A percentile compares a stretch with the other conserved stretches of the same genome.
Evolutionary conservation across 2,329 filamentous ascomycete genomes (phyloP).

Genomic region (Cordyceps cateniannulata): DNA sequence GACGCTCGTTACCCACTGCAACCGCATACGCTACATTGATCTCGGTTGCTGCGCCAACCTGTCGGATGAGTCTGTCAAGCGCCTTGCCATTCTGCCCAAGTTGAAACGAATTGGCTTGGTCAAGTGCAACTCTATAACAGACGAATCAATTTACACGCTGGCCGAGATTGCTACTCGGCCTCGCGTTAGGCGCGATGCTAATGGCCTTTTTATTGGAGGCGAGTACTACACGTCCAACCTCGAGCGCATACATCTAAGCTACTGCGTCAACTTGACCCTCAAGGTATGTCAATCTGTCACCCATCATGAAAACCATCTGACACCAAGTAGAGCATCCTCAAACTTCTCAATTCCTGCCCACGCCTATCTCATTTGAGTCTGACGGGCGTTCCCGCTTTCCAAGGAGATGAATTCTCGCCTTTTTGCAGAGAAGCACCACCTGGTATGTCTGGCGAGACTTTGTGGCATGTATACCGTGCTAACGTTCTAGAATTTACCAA

Average conservation of each 20-base stretch:
- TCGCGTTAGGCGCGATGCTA: slow-evolving; percentile 41
- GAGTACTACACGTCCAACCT: slow-evolving; percentile 59
- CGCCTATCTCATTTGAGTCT: slow-evolving; percentile 90
- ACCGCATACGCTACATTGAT: slow-evolving; percentile 94
- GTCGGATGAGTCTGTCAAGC: slow-evolving; percentile 79
- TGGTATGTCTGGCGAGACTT: slow-evolving; percentile 35
- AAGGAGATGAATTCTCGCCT: slow-evolving; percentile 72
- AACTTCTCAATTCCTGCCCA: slow-evolving; percentile 82
- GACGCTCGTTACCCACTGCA: slow-evolving; percentile 76
- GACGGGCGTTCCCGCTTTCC: slow-evolving; percentile 87
- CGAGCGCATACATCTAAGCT: slow-evolving; percentile 92
- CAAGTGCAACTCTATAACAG: slow-evolving; percentile 86
- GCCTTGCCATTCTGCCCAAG: slow-evolving; percentile 82
- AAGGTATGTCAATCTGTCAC: slow-evolving; percentile 48
- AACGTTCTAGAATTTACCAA: slow-evolving; percentile 75
- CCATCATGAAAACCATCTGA: slow-evolving; percentile 2
- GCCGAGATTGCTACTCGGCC: slow-evolving; percentile 60
- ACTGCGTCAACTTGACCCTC: slow-evolving; percentile 80
- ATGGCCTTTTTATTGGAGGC: slow-evolving; percentile 40
- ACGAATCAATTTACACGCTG: slow-evolving; percentile 78
- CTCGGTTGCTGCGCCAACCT: slow-evolving; percentile 88
- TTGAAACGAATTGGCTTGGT: slow-evolving; percentile 91
- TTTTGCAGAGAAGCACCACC: slow-evolving; percentile 83
- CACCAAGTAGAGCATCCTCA: slow-evolving; percentile 69
- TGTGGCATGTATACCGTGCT: slow-evolving; percentile 16